These are phyloP conservation scores for Aspergillus sparsus DNA, from an alignment of 495 filamentous ascomycete species.

Conservation along the genomic window DNA sequence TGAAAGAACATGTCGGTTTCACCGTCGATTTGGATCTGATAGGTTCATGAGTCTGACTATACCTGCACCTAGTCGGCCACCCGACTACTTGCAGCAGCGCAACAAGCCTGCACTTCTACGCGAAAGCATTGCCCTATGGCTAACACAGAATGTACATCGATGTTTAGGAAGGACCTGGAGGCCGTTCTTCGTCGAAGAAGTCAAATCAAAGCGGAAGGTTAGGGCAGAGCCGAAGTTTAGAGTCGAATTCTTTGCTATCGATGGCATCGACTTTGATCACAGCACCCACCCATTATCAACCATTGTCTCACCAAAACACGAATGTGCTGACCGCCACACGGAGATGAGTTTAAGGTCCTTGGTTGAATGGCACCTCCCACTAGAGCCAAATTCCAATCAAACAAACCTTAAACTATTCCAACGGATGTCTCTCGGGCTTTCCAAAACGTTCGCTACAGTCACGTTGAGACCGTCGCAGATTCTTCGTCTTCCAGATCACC, in stretches of 20 bases:
- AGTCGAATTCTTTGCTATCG: slow-evolving; percentile 56
- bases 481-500: slow-evolving; percentile 31
- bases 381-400: slow-evolving; percentile 40
- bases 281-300: slow-evolving; percentile 2
- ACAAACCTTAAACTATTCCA: slow-evolving; percentile 55
- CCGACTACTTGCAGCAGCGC: slow-evolving; percentile 31
- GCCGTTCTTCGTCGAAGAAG: slow-evolving; percentile 49
- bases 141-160: slow-evolving; percentile 41
- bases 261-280: slow-evolving; percentile 46
- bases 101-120: slow-evolving; percentile 32
- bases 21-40: slow-evolving; percentile 51
- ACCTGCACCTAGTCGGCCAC: slow-evolving; percentile 40
- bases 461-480: slow-evolving; percentile 47
- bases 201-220: slow-evolving; percentile 39
- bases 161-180: slow-evolving; percentile 50
- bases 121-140: slow-evolving; percentile 43
- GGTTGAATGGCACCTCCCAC: slow-evolving; percentile 55
- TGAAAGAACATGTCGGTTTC: slow-evolving; percentile 49
- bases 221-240: slow-evolving; percentile 35
- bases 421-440: slow-evolving; percentile 44
- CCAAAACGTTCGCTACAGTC: slow-evolving; percentile 52
- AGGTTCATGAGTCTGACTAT: slow-evolving; percentile 47
- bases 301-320: slow-evolving; percentile 28
- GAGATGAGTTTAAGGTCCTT: slow-evolving; percentile 44
- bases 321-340: slow-evolving; percentile 30